Evolutionary conservation across 2,329 filamentous ascomycete genomes (phyloP).

Genomic region (Venturia oleaginea): DNA sequence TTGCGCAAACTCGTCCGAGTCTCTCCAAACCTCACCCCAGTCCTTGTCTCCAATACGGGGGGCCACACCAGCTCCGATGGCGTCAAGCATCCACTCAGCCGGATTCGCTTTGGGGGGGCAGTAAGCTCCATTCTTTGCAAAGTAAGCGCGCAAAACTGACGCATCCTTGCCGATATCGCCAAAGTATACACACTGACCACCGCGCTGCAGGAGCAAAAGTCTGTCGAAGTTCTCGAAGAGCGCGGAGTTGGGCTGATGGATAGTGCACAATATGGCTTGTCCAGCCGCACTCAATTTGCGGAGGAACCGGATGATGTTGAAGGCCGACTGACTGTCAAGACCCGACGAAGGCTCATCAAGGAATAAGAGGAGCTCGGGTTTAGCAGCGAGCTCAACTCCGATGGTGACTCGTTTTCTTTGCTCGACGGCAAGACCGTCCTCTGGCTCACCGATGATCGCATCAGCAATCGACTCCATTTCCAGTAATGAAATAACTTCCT

Average conservation of each 20-base stretch:
- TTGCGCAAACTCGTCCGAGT: slow-evolving; percentile 59
- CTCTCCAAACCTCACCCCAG: slow-evolving; percentile 72
- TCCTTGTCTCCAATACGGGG: slow-evolving; percentile 55
- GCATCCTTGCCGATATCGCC: slow-evolving; percentile 75
- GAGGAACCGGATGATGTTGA: slow-evolving; percentile 71
- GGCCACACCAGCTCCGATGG: slow-evolving; percentile 65
- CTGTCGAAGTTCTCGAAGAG: slow-evolving; percentile 85
- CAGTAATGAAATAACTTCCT: slow-evolving; percentile 54
- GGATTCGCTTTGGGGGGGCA: slow-evolving; percentile 46
- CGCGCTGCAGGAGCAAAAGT: slow-evolving; percentile 66
- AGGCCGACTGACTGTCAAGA: slow-evolving; percentile 62
- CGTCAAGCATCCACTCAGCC: slow-evolving; percentile 77
- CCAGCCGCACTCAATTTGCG: slow-evolving; percentile 68
- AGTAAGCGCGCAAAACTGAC: slow-evolving; percentile 53
- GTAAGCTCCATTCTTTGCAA: slow-evolving; percentile 46
- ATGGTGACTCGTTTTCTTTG: slow-evolving; percentile 60
- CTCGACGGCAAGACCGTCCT: slow-evolving; percentile 54
- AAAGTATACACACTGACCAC: slow-evolving; percentile 77
- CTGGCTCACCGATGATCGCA: slow-evolving; percentile 54
- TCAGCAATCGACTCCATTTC: slow-evolving; percentile 59
- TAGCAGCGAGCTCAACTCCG: slow-evolving; percentile 50
- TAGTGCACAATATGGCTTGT: slow-evolving; percentile 83
- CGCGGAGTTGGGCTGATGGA: slow-evolving; percentile 80
- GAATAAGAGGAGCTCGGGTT: slow-evolving; percentile 67
- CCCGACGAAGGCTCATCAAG: slow-evolving; percentile 72